Evolutionary conservation across 2,329 filamentous ascomycete species (phyloP).

Genomic region (Sporothrix curviconia): DNA sequence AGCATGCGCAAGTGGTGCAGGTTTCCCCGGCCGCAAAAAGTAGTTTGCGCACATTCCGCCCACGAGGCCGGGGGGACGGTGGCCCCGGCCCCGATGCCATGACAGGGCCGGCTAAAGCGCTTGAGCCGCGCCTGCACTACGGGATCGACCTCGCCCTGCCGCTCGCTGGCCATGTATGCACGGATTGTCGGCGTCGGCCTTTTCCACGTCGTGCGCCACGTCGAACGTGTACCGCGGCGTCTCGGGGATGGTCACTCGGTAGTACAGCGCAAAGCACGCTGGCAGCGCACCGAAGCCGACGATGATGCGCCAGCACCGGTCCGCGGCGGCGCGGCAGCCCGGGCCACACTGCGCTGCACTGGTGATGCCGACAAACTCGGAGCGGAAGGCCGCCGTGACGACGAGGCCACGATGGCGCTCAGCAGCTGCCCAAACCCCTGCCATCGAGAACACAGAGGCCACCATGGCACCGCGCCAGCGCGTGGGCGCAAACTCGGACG

Average conservation of each 20-base stretch:
- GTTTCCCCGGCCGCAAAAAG: slow-evolving; percentile 52
- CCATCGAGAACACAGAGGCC: slow-evolving; percentile 65
- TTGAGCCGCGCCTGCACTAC: slow-evolving; percentile 47
- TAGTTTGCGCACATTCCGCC: slow-evolving; percentile 61
- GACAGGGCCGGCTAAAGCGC: slow-evolving; percentile 35
- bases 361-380: slow-evolving; percentile 37
- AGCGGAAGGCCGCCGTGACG: slow-evolving; percentile 58
- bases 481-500: slow-evolving; percentile 77
- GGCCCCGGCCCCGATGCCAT: slow-evolving; percentile 34
- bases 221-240: slow-evolving; percentile 66
- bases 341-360: slow-evolving; percentile 46
- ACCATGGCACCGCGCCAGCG: slow-evolving; percentile 80
- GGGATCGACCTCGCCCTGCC: slow-evolving; percentile 42
- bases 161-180: slow-evolving; percentile 46
- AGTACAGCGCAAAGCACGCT: slow-evolving; percentile 74
- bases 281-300: slow-evolving; percentile 74
- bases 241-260: slow-evolving; percentile 78
- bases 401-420: slow-evolving; percentile 63
- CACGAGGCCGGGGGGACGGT: slow-evolving; percentile 63
- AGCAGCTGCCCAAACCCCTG: slow-evolving; percentile 74
- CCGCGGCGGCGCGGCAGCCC: slow-evolving; percentile 61
- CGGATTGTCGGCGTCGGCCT: slow-evolving; percentile 68
- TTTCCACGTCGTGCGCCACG: slow-evolving; percentile 66
- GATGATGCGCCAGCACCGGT: slow-evolving; percentile 76
- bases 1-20: slow-evolving; percentile 61